Base-by-base conservation (phyloP, 148 eudicot species). In the Nyssa sinensis region DNA sequence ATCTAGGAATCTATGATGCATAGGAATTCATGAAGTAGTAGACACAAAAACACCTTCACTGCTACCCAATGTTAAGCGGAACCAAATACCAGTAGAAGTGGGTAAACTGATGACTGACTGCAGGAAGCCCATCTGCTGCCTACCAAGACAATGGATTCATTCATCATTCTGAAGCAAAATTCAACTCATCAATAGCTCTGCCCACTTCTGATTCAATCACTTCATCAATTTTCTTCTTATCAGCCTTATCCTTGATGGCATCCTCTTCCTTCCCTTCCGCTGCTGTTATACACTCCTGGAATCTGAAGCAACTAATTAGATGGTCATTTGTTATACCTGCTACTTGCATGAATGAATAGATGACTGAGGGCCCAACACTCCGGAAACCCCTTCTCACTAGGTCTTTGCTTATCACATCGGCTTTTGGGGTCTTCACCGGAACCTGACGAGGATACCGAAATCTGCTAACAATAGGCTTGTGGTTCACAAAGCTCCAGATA, bases 261-360 rank as follows among this genome's bases (percentile, higher is more conserved):
- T 58, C 70, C 53, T 5, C 70, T 70, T 70, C 79, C 49, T 71
- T 72, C n/a, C 12, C 64, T 30, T 71, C 71, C 23, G 71, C 71
- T 6, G 64, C 70, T 16, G 27, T 57, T 1, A 17, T 70, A 63
- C 88, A 85, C 13, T 88, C 78, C 3, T 75, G 84, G 72, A 82
- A 84, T 69, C 91, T 75, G 59, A 78, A 88, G 80, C 91, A 88
- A 12, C 74, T 81, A 65, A 80, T 70, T 64, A 85, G 84, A 71
- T 88, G 91, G 77, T 85, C 91, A 69, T 88, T 88, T 28, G 88
- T 88, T 32, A 88, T 81, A 11, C 91, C 91, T 5, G 91, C 87
- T 0, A 81, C 91, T 59, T 88, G 87, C 91, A 88, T 88, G 75
- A 88, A 88, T 5, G 91, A 85, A 60, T 85, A 83, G 61, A 88